These are phyloP conservation scores for Tetracentron sinense DNA, from an alignment of 164 flowering plant genomes.

Conservation along the genomic window DNA sequence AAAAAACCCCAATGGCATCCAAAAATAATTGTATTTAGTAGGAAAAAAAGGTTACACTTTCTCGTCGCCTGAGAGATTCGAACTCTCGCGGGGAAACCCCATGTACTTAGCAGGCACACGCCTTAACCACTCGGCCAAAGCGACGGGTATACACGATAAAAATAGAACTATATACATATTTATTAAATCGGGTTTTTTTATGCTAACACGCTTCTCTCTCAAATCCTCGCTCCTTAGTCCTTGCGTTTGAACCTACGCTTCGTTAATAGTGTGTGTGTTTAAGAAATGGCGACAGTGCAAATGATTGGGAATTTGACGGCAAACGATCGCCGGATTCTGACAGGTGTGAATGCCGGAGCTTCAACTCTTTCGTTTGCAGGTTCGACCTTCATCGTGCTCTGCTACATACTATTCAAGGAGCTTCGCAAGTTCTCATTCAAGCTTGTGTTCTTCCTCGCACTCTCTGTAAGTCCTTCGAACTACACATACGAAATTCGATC, in stretches of 20 bases:
- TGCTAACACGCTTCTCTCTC: too few relatives aligned
- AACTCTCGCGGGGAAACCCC: constrained; percentile 55
- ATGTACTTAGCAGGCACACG: constrained; percentile 99
- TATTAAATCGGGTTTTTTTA: too few relatives aligned
- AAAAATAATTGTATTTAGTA: too few relatives aligned
- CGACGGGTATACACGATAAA: constrained; percentile 3
- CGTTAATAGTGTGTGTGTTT: neutral
- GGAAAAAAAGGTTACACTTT: too few relatives aligned
- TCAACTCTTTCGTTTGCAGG: constrained; percentile 74
- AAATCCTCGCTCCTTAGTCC: too few relatives aligned
- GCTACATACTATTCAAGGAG: constrained; percentile 84
- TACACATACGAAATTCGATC: neutral
- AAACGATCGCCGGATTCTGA: constrained; percentile 49
- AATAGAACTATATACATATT: too few relatives aligned
- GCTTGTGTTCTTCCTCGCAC: constrained; percentile 97
- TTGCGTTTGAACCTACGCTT: too few relatives aligned
- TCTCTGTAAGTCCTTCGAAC: constrained; percentile 44
- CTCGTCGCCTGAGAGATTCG: constrained; percentile 59
- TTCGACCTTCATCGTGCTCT: constrained; percentile 85
- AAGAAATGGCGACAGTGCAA: neutral
- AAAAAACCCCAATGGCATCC: too few relatives aligned
- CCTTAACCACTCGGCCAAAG: constrained; percentile 99
- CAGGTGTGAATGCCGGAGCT: constrained; percentile 61
- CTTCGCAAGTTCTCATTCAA: constrained; percentile 97
- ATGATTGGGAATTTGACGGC: constrained; percentile 39